Conservation (phyloP, 1,284 basidiomycete species). For the Termitomyces sp. region DNA sequence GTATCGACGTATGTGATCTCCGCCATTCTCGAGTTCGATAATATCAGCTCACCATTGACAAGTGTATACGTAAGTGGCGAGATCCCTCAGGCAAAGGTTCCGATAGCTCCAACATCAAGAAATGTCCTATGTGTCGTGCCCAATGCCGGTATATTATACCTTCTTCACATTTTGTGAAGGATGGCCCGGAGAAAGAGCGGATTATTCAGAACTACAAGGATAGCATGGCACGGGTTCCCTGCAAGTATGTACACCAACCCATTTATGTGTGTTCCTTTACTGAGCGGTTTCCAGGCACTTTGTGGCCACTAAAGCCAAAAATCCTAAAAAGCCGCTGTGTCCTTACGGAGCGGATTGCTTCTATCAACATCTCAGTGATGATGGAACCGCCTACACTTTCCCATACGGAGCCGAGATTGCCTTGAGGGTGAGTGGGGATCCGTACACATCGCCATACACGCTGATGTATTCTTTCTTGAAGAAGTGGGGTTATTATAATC, state of each 20-base stretch:
- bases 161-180: constrained; percentile 57
- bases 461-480: background rate
- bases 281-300: constrained; percentile 47
- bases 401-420: constrained; percentile 46
- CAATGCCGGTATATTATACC: constrained; percentile 63
- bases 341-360: constrained; percentile 76
- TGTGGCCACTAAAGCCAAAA: constrained; percentile 37
- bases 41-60: constrained; percentile 5
- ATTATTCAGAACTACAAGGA: constrained; percentile 55
- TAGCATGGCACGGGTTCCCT: constrained; percentile 64
- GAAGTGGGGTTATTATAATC: background rate
- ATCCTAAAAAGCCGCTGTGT: constrained; percentile 45
- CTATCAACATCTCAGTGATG: constrained; percentile 60
- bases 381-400: constrained; percentile 59
- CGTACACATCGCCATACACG: background rate
- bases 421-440: constrained; percentile 36
- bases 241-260: constrained; percentile 41
- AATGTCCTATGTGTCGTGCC: constrained; percentile 68
- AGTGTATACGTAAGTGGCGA: constrained; percentile 76
- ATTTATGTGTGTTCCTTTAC: background rate
- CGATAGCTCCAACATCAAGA: constrained; percentile 58
- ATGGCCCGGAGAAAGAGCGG: constrained; percentile 46
- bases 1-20: constrained; percentile 44
- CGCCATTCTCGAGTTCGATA: background rate
- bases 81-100: constrained; percentile 46